Conservation (phyloP, 164 flowering plant genomes). For the Umbilicus rupestris region DNA sequence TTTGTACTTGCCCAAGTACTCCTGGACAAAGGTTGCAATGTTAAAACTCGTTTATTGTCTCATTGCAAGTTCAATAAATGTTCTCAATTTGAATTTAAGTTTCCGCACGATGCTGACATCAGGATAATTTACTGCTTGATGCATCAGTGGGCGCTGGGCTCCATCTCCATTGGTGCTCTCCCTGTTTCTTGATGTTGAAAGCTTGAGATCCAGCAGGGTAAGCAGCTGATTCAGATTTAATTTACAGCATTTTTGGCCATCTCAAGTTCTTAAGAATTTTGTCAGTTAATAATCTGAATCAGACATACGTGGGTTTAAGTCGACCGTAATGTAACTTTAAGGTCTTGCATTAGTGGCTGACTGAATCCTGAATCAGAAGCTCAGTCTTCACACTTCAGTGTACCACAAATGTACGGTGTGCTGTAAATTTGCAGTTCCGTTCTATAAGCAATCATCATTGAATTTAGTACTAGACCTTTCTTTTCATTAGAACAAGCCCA, state of each 20-base stretch:
- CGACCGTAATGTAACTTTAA: too few species aligned
- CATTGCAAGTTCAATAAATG: not conserved
- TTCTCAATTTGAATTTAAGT: conserved; percentile 27
- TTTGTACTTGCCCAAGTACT: conserved; percentile 47
- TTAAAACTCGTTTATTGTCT: conserved; percentile 8
- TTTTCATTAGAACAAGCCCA: not conserved
- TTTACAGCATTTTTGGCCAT: not conserved
- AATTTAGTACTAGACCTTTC: not conserved
- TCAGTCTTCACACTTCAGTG: not conserved
- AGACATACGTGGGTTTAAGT: not conserved
- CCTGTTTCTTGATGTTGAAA: too few species aligned
- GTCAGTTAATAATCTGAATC: not conserved
- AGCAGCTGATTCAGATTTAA: not conserved
- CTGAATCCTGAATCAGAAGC: not conserved
- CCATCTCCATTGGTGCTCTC: conserved; percentile 23
- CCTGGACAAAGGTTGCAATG: conserved; percentile 77
- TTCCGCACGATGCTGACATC: conserved; percentile 75
- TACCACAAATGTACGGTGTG: not conserved
- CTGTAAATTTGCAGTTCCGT: not conserved
- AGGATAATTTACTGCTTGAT: conserved; percentile 85
- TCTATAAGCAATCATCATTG: not conserved
- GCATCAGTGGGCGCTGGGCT: conserved; percentile 96
- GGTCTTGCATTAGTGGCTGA: not conserved
- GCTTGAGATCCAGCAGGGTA: conserved; percentile 13
- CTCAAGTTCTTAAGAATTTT: too few species aligned